Base-by-base conservation (phyloP, 768 basidiomycete species). In the Lentinula boryana region DNA sequence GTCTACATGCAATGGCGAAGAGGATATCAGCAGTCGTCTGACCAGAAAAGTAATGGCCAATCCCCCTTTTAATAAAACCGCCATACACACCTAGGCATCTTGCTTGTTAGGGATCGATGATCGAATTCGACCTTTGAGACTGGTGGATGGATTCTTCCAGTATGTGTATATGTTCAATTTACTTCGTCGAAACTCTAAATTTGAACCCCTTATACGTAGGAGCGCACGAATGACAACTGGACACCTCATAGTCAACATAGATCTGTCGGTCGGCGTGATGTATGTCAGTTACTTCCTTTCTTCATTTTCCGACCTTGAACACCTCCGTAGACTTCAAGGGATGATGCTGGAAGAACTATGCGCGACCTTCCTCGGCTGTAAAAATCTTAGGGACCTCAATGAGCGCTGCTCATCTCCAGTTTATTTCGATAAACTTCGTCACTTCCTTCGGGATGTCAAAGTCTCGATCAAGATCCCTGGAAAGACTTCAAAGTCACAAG, bases 131-230 rank as follows among this genome's bases (percentile, higher is more conserved):
- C 73, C 73, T 1, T 68, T 81, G 2, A 73, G 77, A 36, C 51
- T 81, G 1, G 72, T 78, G 66, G 75, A 72, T 15, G 80, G 80
- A 0, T 74, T 71, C 56, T 79, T 75, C 61, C 80, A 81, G 80
- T 80, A 55, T 9, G 33, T 12, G 23, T 16, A 44, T 32, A 3
- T 5, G 32, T 35, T 13, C 9, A 32, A 1, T 52, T 49, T 32
- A 53, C 52, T 64, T 40, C n/a, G 13, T 38, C 35, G 60, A 7
- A 43, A 80, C 76, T 8, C 8, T 58, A 2, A 31, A 13, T 13
- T 9, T 1, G 5, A 13, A 38, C 9, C 13, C 36, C 35, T 18
- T 32, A 5, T 1, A 15, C 21, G 18, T 43, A 56, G 55, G 72
- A 79, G 77, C 27, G 80, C 81, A 40, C 70, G 79, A 33, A 75